Evolutionary conservation across 2,329 filamentous ascomycete species (phyloP).

Genomic region (Phoma herbarum): DNA sequence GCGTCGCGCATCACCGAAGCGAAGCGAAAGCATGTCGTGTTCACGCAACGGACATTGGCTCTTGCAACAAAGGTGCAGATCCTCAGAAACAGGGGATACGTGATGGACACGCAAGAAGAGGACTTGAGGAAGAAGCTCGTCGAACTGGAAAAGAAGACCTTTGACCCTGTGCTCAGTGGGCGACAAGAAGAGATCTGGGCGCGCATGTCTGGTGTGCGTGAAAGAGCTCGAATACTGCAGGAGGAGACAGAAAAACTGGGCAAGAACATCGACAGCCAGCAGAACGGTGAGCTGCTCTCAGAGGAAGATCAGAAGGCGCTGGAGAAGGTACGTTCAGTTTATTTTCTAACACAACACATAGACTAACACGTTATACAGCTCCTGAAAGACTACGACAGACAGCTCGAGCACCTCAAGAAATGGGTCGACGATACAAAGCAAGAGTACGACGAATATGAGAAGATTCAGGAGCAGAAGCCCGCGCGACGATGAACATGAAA

Average conservation of each 20-base stretch:
- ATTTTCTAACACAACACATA: neutral
- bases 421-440: conserved; percentile 67
- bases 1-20: conserved; percentile 78
- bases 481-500: conserved; percentile 33
- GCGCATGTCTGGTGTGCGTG: conserved; percentile 76
- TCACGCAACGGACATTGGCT: conserved; percentile 76
- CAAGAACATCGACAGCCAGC: conserved; percentile 56
- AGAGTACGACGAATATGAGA: conserved; percentile 66
- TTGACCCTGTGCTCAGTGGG: conserved; percentile 77
- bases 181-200: conserved; percentile 88
- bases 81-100: conserved; percentile 81
- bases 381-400: conserved; percentile 81
- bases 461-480: conserved; percentile 37
- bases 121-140: conserved; percentile 76
- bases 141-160: conserved; percentile 72
- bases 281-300: conserved; percentile 62
- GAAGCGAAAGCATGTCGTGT: conserved; percentile 73
- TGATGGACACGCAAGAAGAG: conserved; percentile 80
- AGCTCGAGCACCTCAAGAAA: conserved; percentile 77
- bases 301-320: conserved; percentile 76
- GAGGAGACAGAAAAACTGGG: conserved; percentile 76
- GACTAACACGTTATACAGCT: conserved; percentile 61
- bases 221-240: conserved; percentile 75
- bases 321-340: conserved; percentile 69
- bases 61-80: conserved; percentile 84